Conservation (phyloP, 2,329 filamentous ascomycete species). For the Talaromyces marneffei region DNA sequence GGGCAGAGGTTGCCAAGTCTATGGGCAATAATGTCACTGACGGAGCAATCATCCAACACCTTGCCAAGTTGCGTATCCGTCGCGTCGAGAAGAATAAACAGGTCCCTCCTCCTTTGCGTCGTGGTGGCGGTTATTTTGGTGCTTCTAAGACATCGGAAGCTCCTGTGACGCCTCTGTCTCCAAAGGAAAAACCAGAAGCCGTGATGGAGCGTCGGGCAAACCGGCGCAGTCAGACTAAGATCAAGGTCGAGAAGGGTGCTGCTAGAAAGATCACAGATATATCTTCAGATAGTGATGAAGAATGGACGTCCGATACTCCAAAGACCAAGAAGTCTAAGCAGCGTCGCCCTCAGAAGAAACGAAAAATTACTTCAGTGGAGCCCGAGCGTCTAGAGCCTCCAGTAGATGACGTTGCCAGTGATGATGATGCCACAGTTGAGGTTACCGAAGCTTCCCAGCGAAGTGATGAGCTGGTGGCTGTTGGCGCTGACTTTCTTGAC, state of each 20-base stretch:
- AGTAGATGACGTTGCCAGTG: conserved; percentile 11
- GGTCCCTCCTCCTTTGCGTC: conserved; percentile 38
- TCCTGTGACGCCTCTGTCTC: background rate
- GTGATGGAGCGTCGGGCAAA: background rate
- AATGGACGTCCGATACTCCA: conserved; percentile 1
- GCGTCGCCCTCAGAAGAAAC: conserved; percentile 12
- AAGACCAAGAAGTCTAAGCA: conserved; percentile 6
- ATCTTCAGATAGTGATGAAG: background rate
- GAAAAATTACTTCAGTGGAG: conserved; percentile 5
- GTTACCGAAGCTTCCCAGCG: background rate
- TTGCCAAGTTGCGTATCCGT: conserved; percentile 39
- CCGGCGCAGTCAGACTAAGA: conserved; percentile 1
- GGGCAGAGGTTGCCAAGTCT: conserved; percentile 33
- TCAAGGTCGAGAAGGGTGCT: conserved; percentile 11
- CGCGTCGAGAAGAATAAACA: conserved; percentile 28
- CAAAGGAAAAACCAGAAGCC: background rate
- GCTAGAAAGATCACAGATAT: conserved; percentile 4
- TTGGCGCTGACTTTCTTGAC: conserved; percentile 11
- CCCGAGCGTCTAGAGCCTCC: background rate
- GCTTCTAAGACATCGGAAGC: conserved; percentile 10
- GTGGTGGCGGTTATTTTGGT: conserved; percentile 21
- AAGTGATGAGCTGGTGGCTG: background rate
- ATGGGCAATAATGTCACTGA: conserved; percentile 39
- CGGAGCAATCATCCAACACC: conserved; percentile 43
- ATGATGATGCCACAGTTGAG: background rate